Evolutionary conservation across 257 asterid genomes (phyloP), one percentile per base, ranked within the genome.

Genomic region (Ilex aquifolium): DNA sequence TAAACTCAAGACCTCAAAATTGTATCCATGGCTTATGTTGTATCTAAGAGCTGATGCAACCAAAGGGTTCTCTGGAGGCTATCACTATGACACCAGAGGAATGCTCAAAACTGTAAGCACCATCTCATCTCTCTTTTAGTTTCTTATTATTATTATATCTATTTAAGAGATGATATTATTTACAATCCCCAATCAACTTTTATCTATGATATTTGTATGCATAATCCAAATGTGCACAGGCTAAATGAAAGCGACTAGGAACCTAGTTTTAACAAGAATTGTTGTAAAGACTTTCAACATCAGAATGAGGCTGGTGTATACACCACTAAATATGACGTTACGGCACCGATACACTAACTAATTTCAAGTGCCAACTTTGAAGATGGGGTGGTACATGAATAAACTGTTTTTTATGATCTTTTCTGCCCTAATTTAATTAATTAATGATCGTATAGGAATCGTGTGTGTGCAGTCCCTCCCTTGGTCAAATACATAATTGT

Each of bases 11-110:
- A 87, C 95, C 27, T 77, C 95, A 0, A 76, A 71, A 11, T 71
- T 59, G 44, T 87, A 87, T 59, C 95, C 95, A 1, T 87, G 95
- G 91, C 85, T 87, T 16, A 87, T 87, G 95, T 60, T 87, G 59
- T 87, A 87, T 74, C 72, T 87, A 2, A 69, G 95, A 77, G 88
- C 95, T 6, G 91, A 87, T 65, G 91, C 95, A 2, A 87, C 91
- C 14, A 73, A 70, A 10, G 95, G 95, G 2, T 84, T 58, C 32
- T 84, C 95, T 7, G 95, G 91, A 4, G 95, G 95, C 56, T 87
- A 87, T 73, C 95, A 80, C 49, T 87, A 87, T 16, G 89, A 76
- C 71, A 84, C 95, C 16, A 63, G 95, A 31, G 95, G 95, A 40
- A 75, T 75, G 76, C 68, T 70, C 65, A 82, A 68, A 65, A 70